Evolutionary conservation across 2,329 filamentous ascomycete species (phyloP), one percentile per base, ranked within the genome.

Genomic region (Calonectria hawksworthii): DNA sequence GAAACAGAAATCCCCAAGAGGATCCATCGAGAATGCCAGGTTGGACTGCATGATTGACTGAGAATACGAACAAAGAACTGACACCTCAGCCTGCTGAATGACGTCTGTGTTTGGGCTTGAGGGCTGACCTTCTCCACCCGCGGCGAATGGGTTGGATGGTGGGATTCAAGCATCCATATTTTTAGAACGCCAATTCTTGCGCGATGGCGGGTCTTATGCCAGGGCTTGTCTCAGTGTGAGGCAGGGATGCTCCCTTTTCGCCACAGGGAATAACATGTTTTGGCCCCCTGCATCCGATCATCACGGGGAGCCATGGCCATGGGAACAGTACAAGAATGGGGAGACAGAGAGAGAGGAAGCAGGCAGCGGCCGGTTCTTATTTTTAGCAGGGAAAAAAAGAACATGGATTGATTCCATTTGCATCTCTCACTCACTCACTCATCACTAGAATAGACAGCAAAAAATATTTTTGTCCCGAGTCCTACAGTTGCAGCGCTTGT

Each of bases 51-150:
- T 70, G 56, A 70, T 14, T 64, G 67, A 70, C 67, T 63, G 68
- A 70, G 68, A 64, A 70, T 70, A 70, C 68, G 68, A 70, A 54
- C 56, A 65, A 54, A 50, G 68, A 70, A 70, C 68, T 70, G 68
- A 64, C 68, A 70, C 56, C 56, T 70, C 44, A 64, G 68, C 68
- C 56, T 64, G 68, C 56, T 50, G 30, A 47, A 70, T 70, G 68
- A 70, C 68, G 68, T 70, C 68, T 70, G 59, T 70, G 68, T 70
- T 70, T 70, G 68, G 68, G 44, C 28, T 64, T 70, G 16, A 64
- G 56, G 68, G 68, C 68, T 64, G 56, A 16, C 36, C 52, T 41
- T 32, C 59, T 36, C 68, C 68, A 70, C 68, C 56, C 44, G 47
- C 6, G 16, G 68, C 44, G 21, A 70, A 34, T 64, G 68, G 30